Evolutionary conservation across 2,329 filamentous ascomycete species (phyloP), one percentile per base, ranked within the genome.

Genomic region (Thermothelomyces thermophilus): DNA sequence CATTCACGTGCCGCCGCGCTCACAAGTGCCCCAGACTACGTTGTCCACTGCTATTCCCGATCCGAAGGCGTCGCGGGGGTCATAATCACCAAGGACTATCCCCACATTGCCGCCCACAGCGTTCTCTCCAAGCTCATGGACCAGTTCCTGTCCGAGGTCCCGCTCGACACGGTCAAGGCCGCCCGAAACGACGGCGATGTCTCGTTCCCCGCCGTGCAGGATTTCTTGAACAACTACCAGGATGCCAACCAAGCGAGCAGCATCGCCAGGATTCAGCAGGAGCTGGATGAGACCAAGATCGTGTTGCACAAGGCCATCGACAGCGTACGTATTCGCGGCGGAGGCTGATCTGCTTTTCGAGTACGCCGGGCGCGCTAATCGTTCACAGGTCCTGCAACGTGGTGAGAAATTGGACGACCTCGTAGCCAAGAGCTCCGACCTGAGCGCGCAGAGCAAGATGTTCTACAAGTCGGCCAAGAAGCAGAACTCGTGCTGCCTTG

Each of bases 201-300:
- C 46, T 64, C 74, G 17, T 84, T 90, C 66, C 86, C 86, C 37
- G 79, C 85, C 65, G 76, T 97, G 49, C 84, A 87, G 67, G 85
- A 89, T 36, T 95, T 95, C 69, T 66, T 81, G 41, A 63, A 63
- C 62, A 76, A 76, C 63, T 95, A 90, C 72, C 87, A 95, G 73
- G 87, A 96, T 67, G 90, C 91, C 11, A 76, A 83, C 63, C 80
- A 94, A 71, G 90, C 89, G 58, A 90, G 95, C 72, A 91, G 84
- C 70, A 94, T 97, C 66, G 81, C 89, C 75, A 90, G 89, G 77
- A 96, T 98, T 62, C 91, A 97, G 70, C 86, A 89, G 72, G 90
- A 98, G 73, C 77, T 98, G 54, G 90, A 97, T 64, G 90, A 96
- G 76, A 97, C 91, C 54, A 97, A 96, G 79, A 90, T 95, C 64